phyloP scores from a whole-genome alignment of 495 filamentous ascomycete genomes.

The Achaetomiella virescens region DNA sequence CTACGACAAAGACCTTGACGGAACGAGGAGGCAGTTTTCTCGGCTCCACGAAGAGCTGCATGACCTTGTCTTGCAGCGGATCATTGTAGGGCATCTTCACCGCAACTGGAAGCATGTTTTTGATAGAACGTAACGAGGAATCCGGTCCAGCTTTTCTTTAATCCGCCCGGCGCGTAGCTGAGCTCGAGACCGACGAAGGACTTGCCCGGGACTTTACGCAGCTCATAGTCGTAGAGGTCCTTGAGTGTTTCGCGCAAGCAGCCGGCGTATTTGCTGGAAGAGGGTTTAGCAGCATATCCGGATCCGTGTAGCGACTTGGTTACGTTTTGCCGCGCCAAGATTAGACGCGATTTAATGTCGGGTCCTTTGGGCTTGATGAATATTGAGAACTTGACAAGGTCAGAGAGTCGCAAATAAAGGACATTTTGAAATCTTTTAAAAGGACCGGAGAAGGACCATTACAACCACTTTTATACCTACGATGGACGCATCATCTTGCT shows the following conservation, averaged over 20 bases:
- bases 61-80: background rate
- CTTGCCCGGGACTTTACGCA: slow-evolving; percentile 13
- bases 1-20: background rate
- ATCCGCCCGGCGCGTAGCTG: slow-evolving; percentile 2
- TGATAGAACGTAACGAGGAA: background rate
- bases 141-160: slow-evolving; percentile 1
- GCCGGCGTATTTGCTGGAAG: background rate
- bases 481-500: no score
- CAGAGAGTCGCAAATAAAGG: no score
- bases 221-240: slow-evolving; percentile 15
- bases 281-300: no score
- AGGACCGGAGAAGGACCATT: no score
- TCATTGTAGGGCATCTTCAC: background rate
- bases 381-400: no score
- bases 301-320: no score
- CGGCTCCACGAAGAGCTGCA: background rate
- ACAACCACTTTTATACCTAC: no score
- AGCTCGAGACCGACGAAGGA: slow-evolving; percentile 14
- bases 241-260: slow-evolving; percentile 7
- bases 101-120: background rate
- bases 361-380: no score
- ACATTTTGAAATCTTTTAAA: no score
- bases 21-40: background rate
- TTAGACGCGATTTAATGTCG: no score
- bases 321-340: no score